Evolutionary conservation across 2,329 filamentous ascomycete species (phyloP).

Genomic region (Albifimbria verrucaria): DNA sequence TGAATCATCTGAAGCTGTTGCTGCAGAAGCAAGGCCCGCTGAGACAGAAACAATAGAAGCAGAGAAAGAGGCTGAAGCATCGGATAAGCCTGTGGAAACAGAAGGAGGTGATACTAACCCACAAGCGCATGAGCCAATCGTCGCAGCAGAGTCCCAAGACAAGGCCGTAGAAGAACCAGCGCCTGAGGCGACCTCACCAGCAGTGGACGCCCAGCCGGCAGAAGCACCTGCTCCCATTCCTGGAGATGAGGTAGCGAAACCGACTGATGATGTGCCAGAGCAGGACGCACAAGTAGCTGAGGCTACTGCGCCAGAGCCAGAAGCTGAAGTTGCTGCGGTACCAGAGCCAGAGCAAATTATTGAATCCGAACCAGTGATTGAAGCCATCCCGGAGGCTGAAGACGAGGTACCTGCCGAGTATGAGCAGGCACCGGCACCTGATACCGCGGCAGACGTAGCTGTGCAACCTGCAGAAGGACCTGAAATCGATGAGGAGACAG

Average conservation of each 20-base stretch:
- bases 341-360: conserved; percentile 16
- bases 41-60: conserved; percentile 2
- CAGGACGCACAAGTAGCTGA: conserved; percentile 6
- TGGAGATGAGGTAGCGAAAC: conserved; percentile 14
- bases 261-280: background rate
- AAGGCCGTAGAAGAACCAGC: background rate
- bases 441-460: too few species aligned
- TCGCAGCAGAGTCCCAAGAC: background rate
- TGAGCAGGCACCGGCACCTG: too few species aligned
- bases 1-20: conserved; percentile 3
- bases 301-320: conserved; percentile 14
- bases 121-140: background rate
- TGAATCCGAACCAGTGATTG: conserved; percentile 14
- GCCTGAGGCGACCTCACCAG: background rate
- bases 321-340: conserved; percentile 13
- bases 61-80: background rate
- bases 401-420: conserved; percentile 15
- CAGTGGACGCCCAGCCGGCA: conserved; percentile 1
- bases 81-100: background rate
- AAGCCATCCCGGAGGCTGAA: conserved; percentile 5
- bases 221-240: background rate
- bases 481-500: too few species aligned
- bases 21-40: conserved; percentile 2
- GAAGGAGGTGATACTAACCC: background rate
- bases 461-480: too few species aligned